A percentile compares a stretch with the other conserved stretches of the same genome.
phyloP scores from a whole-genome alignment of 331 rosid genomes.

The Quercus phellos region DNA sequence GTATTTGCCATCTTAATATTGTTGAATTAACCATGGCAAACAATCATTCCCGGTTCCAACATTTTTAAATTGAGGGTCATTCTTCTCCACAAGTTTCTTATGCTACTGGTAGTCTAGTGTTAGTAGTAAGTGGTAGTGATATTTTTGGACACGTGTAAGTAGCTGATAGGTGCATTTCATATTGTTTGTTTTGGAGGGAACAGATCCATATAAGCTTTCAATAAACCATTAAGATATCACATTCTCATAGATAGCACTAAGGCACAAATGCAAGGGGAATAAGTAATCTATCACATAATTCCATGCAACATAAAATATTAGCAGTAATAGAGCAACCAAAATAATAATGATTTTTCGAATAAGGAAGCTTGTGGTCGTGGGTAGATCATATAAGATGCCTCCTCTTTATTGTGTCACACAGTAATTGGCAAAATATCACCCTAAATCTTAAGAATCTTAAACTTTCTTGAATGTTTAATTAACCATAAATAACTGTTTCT shows the following conservation, averaged over 20 bases:
- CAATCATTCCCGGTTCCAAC: too few species aligned
- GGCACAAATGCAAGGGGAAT: not conserved
- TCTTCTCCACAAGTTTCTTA: too few species aligned
- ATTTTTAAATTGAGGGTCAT: too few species aligned
- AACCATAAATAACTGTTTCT: not conserved
- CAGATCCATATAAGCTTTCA: too few species aligned
- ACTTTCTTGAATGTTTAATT: not conserved
- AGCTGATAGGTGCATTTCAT: too few species aligned
- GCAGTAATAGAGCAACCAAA: not conserved
- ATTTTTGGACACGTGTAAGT: too few species aligned
- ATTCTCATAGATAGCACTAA: not conserved
- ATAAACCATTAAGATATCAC: not conserved
- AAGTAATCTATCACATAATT: not conserved
- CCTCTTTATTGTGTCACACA: not conserved
- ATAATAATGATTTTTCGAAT: not conserved
- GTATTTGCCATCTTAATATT: too few species aligned
- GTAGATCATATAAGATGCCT: not conserved
- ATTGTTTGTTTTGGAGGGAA: too few species aligned
- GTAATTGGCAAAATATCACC: not conserved
- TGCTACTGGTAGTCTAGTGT: too few species aligned
- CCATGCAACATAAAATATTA: not conserved
- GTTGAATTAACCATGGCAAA: too few species aligned
- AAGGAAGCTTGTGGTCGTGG: not conserved
- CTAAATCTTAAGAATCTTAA: not conserved
- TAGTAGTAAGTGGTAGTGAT: too few species aligned